These are phyloP conservation scores for Aspergillus leporis DNA, from an alignment of 495 filamentous ascomycete genomes.

Conservation along the genomic window DNA sequence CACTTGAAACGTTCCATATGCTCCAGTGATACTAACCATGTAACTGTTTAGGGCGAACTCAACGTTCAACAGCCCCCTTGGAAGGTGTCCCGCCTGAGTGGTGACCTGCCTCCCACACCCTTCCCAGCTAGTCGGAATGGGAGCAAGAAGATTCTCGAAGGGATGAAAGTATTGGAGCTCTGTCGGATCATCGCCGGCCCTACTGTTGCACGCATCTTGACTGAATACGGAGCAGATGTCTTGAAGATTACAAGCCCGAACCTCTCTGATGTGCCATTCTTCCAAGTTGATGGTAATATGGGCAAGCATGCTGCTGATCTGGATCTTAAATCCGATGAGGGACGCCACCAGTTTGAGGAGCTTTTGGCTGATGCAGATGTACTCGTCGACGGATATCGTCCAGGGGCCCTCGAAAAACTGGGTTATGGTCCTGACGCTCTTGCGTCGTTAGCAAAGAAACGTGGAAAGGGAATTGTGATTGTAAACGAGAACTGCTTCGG, in stretches of 20 bases:
- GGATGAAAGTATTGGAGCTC: constrained; percentile 61
- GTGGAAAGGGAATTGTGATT: constrained; percentile 65
- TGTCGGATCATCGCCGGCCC: constrained; percentile 64
- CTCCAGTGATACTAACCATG: constrained; percentile 17
- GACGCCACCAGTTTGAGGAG: constrained; percentile 55
- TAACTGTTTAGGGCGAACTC: constrained; percentile 41
- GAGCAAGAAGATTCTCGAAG: constrained; percentile 32
- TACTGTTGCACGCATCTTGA: constrained; percentile 63
- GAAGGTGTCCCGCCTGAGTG: constrained; percentile 50
- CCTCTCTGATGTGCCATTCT: constrained; percentile 74
- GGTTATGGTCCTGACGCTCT: constrained; percentile 60
- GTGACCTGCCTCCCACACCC: constrained; percentile 51
- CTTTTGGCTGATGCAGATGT: constrained; percentile 61
- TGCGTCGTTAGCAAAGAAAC: constrained; percentile 47
- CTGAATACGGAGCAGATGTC: constrained; percentile 67
- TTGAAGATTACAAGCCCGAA: constrained; percentile 69
- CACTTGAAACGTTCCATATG: neutral
- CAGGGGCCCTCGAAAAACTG: constrained; percentile 63
- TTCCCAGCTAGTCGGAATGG: constrained; percentile 42
- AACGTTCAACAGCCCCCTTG: constrained; percentile 53
- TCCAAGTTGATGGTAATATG: constrained; percentile 77
- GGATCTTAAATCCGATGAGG: constrained; percentile 56
- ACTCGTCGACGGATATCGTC: constrained; percentile 68
- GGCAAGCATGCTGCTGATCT: constrained; percentile 63
- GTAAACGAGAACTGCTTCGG: constrained; percentile 77